phyloP scores from a whole-genome alignment of 2,329 filamentous ascomycete genomes.

The Xylariales sp. region DNA sequence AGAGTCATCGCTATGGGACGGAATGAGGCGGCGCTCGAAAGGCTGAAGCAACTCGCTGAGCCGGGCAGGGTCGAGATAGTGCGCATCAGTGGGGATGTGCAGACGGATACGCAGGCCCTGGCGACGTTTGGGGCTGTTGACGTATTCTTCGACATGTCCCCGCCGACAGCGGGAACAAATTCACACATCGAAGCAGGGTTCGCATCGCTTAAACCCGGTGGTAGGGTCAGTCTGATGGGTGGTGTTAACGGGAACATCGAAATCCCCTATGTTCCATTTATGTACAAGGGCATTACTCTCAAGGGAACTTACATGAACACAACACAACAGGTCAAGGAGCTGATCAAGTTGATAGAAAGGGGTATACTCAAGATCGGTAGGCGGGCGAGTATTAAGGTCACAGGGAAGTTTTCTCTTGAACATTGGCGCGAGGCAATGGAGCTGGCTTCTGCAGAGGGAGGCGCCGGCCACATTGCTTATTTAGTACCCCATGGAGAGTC shows the following conservation, averaged over 20 bases:
- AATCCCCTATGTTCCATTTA: not conserved
- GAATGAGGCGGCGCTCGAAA: conserved; percentile 5
- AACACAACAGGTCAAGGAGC: conserved; percentile 10
- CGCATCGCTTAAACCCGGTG: not conserved
- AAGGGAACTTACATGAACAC: not conserved
- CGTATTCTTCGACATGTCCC: not conserved
- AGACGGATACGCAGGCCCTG: not conserved
- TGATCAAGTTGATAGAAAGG: conserved; percentile 14
- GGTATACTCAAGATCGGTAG: conserved; percentile 12
- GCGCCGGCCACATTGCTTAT: not conserved
- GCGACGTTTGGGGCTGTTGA: not conserved
- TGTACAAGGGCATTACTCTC: not conserved
- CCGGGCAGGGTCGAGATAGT: not conserved
- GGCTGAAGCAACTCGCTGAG: not conserved
- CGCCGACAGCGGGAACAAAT: not conserved
- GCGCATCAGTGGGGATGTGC: not conserved
- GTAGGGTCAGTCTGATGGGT: not conserved
- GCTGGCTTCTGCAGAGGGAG: not conserved
- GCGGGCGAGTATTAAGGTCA: conserved; percentile 8
- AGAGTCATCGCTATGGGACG: conserved; percentile 16
- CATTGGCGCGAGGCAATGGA: conserved; percentile 10
- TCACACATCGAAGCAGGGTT: not conserved
- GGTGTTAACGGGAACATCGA: not conserved
- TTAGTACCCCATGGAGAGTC: not conserved
- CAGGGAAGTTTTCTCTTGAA: conserved; percentile 5